Conservation (phyloP, 1,284 basidiomycete species). For the Polyporus tsugae region DNA sequence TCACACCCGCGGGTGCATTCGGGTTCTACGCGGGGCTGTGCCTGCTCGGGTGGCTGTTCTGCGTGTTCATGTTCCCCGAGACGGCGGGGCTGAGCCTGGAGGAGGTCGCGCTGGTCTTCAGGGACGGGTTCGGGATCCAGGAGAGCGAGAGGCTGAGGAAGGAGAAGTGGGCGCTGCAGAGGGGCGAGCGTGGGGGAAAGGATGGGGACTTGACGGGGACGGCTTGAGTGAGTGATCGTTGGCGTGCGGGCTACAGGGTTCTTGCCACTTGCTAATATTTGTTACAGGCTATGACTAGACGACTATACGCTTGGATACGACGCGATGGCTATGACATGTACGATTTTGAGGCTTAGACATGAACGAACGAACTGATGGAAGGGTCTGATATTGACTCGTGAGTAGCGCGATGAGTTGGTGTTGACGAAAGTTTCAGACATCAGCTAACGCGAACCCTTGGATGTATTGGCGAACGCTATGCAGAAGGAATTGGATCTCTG, state of each 20-base stretch:
- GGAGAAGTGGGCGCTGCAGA: slow-evolving; percentile 47
- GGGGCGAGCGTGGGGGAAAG: slow-evolving; percentile 12
- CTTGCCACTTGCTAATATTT: background rate
- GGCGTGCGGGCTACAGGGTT: background rate
- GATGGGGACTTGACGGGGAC: background rate
- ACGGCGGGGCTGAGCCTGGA: slow-evolving; percentile 80
- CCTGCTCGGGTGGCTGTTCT: slow-evolving; percentile 74
- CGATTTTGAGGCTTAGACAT: background rate
- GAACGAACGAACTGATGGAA: background rate
- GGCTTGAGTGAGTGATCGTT: background rate
- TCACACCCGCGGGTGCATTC: slow-evolving; percentile 83
- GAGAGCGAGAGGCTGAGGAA: slow-evolving; percentile 58
- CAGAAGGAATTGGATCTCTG: too few species aligned
- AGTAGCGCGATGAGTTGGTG: too few species aligned
- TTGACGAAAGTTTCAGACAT: too few species aligned
- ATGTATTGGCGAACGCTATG: too few species aligned
- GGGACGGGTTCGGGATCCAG: slow-evolving; percentile 63
- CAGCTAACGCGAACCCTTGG: too few species aligned
- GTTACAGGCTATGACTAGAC: background rate
- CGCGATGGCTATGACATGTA: background rate
- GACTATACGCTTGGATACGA: background rate
- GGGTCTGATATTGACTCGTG: too few species aligned
- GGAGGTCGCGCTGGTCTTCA: slow-evolving; percentile 73
- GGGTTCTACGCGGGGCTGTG: slow-evolving; percentile 84
- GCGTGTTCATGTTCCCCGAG: slow-evolving; percentile 78